Evolutionary conservation across 352 stramenopile species (phyloP).

Genomic region (Pythium vanterpoolii): DNA sequence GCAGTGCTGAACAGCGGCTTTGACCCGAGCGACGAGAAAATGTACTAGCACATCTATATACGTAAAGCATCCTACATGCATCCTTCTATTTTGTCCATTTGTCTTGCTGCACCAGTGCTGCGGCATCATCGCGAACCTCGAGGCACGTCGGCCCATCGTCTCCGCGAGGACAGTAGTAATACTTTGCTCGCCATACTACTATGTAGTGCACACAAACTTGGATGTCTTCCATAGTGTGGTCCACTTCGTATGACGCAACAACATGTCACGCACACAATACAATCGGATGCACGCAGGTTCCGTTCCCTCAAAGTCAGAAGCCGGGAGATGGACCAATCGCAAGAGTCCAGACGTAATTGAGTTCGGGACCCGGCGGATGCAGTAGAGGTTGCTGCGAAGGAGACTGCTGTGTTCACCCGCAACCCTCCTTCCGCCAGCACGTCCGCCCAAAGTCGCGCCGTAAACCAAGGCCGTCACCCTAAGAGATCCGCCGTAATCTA

Average conservation of each 20-base stretch:
- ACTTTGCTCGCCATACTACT: neutral
- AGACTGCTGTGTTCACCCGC: neutral
- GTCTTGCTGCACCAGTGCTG: neutral
- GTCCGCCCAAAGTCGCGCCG: neutral
- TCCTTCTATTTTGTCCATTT: neutral
- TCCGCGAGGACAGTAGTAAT: neutral
- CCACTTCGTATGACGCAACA: neutral
- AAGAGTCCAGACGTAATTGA: conserved; percentile 1
- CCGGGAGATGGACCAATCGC: conserved; percentile 10
- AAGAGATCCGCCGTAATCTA: no score
- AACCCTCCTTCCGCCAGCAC: conserved; percentile 11
- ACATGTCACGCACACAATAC: neutral
- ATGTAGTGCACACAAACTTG: neutral
- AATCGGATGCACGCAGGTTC: neutral
- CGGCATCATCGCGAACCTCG: neutral
- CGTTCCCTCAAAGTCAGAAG: neutral
- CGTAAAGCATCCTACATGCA: neutral
- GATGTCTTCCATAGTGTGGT: neutral
- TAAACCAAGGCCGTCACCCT: neutral
- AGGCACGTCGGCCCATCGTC: neutral
- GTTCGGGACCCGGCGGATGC: conserved; percentile 12
- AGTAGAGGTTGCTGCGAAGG: neutral
- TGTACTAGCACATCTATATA: conserved; percentile 43
- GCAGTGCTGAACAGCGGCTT: conserved; percentile 86
- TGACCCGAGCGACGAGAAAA: conserved; percentile 86